Evolutionary conservation across 179 eudicot species (phyloP), one percentile per base, ranked within the genome.

Genomic region (Heliamphora pulchella): DNA sequence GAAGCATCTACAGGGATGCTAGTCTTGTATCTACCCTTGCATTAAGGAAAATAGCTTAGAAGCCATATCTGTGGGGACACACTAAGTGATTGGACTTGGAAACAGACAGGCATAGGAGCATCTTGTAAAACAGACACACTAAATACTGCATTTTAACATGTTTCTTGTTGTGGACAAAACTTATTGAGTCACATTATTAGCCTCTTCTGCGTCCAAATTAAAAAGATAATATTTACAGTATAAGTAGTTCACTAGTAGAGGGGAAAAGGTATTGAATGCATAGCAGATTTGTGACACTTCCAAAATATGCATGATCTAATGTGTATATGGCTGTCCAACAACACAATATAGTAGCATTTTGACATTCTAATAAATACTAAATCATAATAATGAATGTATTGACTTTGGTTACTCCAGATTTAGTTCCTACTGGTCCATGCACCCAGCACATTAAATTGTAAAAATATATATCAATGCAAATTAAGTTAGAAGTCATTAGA

Each of bases 361-460:
- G 58, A 11, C 57, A 64, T 77, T 48, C 70, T 6, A 76, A 77
- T 13, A 6, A 22, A 5, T 77, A 51, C 7, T 53, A 51, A 71
- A 17, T 47, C 47, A 51, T 53, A 3, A 50, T 14, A 31, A 63
- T 22, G 79, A 13, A 66, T 15, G n/a, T 17, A 3, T 46, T 51
- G 61, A 63, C 58, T 5, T 20, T 46, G 22, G 46, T 13, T 20
- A 78, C 51, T 63, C 70, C 18, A 62, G 20, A 62, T 50, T 65
- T 77, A 78, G 50, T 72, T 72, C 73, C 54, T 51, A 65, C 31
- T 64, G n/a, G 63, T 15, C 63, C 0, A 47, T 43, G 43, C 77
- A 31, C 64, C 8, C 48, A 31, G 63, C 46, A 74, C 39, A 74
- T 10, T 73, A 73, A 73, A 31, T 3, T 13, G 31, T 31, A 31